These are phyloP conservation scores for Aquilaria yunnanensis DNA, from an alignment of 345 rosid species.

Conservation along the genomic window DNA sequence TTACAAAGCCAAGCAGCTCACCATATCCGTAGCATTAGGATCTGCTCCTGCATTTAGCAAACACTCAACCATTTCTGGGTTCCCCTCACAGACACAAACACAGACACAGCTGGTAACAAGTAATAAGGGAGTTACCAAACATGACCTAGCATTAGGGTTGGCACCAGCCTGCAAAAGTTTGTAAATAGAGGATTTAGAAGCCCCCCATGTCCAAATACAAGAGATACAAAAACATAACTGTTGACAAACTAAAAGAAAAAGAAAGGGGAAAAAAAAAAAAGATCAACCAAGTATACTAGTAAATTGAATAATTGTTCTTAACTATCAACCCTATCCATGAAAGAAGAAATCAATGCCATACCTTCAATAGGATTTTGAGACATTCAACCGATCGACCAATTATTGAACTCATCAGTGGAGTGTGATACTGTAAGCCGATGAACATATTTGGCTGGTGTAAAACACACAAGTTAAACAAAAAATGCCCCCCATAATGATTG, in stretches of 20 bases:
- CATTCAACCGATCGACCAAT: slow-evolving; percentile 10
- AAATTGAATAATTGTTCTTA: too few species aligned
- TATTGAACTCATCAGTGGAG: slow-evolving; percentile 11
- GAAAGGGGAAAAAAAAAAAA: background rate
- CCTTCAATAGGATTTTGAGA: slow-evolving; percentile 17
- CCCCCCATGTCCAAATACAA: too few species aligned
- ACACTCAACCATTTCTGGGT: slow-evolving; percentile 6
- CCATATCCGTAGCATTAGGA: slow-evolving; percentile 1
- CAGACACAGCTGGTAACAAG: background rate
- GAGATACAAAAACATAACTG: too few species aligned
- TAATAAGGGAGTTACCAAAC: background rate
- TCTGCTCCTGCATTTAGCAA: slow-evolving; percentile 8
- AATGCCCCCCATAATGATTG: too few species aligned
- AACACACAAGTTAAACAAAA: too few species aligned
- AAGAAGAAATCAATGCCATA: background rate
- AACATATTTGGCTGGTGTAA: too few species aligned
- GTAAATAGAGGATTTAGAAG: background rate
- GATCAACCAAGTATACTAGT: too few species aligned
- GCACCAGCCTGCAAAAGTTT: slow-evolving; percentile 5
- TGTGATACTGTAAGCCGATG: too few species aligned
- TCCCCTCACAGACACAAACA: too few species aligned
- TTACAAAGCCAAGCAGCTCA: background rate
- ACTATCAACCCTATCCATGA: background rate
- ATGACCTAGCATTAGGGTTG: slow-evolving; percentile 3
- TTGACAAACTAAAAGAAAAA: too few species aligned